A percentile compares a stretch with the other conserved stretches of the same genome.
Evolutionary conservation across 2,329 filamentous ascomycete genomes (phyloP).

Genomic region (Epichloe glyceriae): DNA sequence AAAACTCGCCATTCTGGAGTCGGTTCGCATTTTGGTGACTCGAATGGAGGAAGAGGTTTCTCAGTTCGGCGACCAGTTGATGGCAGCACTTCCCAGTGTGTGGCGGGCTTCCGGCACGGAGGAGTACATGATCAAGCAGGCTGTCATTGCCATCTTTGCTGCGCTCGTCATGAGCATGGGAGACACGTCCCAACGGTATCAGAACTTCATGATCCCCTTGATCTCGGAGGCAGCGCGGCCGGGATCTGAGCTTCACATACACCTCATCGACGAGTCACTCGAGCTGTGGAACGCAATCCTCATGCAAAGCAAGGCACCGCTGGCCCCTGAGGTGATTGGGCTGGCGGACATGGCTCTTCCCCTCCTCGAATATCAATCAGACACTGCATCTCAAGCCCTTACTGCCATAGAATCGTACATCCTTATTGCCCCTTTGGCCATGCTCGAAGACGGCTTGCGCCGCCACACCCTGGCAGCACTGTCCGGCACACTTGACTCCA

Average conservation of each 20-base stretch:
- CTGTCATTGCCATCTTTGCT: constrained; percentile 74
- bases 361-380: constrained; percentile 52
- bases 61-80: constrained; percentile 64
- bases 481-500: constrained; percentile 35
- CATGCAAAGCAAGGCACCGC: constrained; percentile 48
- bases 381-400: constrained; percentile 48
- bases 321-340: constrained; percentile 47
- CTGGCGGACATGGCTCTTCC: constrained; percentile 52
- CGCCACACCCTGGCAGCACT: constrained; percentile 36
- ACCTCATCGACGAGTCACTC: constrained; percentile 81
- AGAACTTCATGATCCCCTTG: constrained; percentile 67
- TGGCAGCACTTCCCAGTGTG: constrained; percentile 63
- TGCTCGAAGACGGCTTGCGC: constrained; percentile 43
- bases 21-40: constrained; percentile 66
- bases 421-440: constrained; percentile 53
- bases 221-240: constrained; percentile 69
- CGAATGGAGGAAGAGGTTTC: constrained; percentile 63
- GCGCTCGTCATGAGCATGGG: constrained; percentile 81
- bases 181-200: constrained; percentile 62
- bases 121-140: constrained; percentile 86
- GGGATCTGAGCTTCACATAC: constrained; percentile 60
- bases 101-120: constrained; percentile 74
- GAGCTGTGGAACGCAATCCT: constrained; percentile 77
- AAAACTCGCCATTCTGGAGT: constrained; percentile 80
- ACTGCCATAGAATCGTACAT: constrained; percentile 59